Evolutionary conservation across 2,329 filamentous ascomycete genomes (phyloP), one percentile per base, ranked within the genome.

Genomic region (Aureobasidium namibiae): DNA sequence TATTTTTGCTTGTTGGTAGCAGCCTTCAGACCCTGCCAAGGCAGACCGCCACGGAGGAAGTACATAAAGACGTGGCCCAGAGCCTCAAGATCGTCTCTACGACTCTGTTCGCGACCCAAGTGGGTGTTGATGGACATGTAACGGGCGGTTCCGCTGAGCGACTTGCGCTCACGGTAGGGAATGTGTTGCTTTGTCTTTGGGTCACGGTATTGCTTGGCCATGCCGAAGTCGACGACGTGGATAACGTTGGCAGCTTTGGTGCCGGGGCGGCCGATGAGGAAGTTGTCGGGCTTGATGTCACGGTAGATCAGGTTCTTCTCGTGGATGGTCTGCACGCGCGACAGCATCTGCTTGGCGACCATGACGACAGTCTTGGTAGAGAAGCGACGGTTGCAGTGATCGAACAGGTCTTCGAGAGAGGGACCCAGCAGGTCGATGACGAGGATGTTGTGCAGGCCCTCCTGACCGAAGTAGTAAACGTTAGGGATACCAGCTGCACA

Each of bases 121-220:
- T 99, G 94, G 60, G 94, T 99, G 77, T 99, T 99, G 83, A 99
- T 97, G 78, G 90, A 95, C 94, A 97, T 97, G 76, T 99, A 99
- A 72, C 94, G 85, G 63, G 94, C 94, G 60, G 94, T 99, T 63
- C 94, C 94, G 4, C 92, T 97, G 62, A 99, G 80, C 5, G 92
- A 96, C 77, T 99, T 99, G 68, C 94, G 85, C 78, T 97, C 94
- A 69, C 94, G 85, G 74, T 97, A 97, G 13, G 94, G 92, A 66
- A 97, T 97, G 76, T 99, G 94, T 75, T 97, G 94, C 77, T 97
- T 97, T 38, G 94, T 96, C 81, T 97, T 97, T 60, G 94, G 94
- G 68, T 99, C 94, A 67, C 94, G 88, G 75, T 97, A 99, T 74
- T 97, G 94, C 80, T 99, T 99, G 64, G 94, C 94, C 94, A 99